A percentile compares a stretch with the other conserved stretches of the same genome.
These are phyloP conservation scores for Extremus antarcticus DNA, from an alignment of 495 filamentous ascomycete species.

Conservation along the genomic window DNA sequence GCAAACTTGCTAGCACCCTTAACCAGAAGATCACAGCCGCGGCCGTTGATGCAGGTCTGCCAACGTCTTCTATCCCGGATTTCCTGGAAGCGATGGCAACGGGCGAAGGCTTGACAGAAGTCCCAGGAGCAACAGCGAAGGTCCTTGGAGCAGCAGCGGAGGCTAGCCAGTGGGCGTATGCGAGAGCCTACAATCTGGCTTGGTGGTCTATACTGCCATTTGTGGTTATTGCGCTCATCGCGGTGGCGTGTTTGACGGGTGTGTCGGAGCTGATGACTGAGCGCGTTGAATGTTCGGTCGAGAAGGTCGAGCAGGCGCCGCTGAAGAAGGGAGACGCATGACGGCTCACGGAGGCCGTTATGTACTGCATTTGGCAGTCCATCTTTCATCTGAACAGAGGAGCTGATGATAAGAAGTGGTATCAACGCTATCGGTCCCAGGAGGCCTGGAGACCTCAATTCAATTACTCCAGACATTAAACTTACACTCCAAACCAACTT, in stretches of 20 bases:
- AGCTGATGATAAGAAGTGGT: no score
- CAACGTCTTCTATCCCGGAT: slow-evolving; percentile 5
- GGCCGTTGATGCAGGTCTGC: slow-evolving; percentile 10
- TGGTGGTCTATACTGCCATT: slow-evolving; percentile 46
- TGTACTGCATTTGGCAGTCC: no score
- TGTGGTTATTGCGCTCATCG: slow-evolving; percentile 39
- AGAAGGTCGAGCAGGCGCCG: slow-evolving; percentile 11
- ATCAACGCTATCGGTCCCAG: no score
- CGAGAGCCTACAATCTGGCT: slow-evolving; percentile 31
- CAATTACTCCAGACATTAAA: no score
- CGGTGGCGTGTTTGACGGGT: slow-evolving; percentile 36
- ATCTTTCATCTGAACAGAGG: no score
- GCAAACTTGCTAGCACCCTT: slow-evolving; percentile 33
- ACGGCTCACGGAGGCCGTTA: neutral
- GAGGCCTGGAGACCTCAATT: no score
- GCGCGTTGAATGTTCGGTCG: slow-evolving; percentile 26
- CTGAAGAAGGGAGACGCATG: neutral
- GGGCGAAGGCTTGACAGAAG: slow-evolving; percentile 7
- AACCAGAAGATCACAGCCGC: slow-evolving; percentile 20
- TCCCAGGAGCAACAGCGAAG: slow-evolving; percentile 5
- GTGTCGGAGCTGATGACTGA: slow-evolving; percentile 32
- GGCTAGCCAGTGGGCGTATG: slow-evolving; percentile 20
- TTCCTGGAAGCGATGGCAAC: slow-evolving; percentile 10
- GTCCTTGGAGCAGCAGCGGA: slow-evolving; percentile 11
- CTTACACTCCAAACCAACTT: no score